Base-by-base conservation (phyloP, 345 rosid genomes). In the Citrus reticulata region DNA sequence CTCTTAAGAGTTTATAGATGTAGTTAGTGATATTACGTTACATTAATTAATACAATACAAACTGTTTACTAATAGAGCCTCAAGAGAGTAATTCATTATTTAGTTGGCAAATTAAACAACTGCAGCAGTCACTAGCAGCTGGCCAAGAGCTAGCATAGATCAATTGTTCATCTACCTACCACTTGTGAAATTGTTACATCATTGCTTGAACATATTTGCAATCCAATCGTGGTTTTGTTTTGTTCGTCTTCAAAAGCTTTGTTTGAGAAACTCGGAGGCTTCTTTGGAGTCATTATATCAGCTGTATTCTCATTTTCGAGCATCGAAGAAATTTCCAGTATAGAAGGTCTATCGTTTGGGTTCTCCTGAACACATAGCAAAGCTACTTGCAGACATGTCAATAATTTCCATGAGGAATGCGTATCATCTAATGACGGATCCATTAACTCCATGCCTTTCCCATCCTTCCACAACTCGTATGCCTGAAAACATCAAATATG, bases 261-360 rank as follows among this genome's bases (percentile, higher is more conserved):
- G 11, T 22, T n/a, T 0, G 79, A 80, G 57, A 84, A 80, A 2
- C 80, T 13, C 1, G 25, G 62, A 40, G 72, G 86, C 62, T 80
- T 80, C 55, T 77, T 78, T 5, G 79, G 84, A 37, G 1, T 30
- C 14, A 32, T 60, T 25, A 80, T 62, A 14, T 55, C 14, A 37
- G 57, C 57, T 6, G 42, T 17, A 6, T 35, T 34, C 30, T 29
- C 2, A 2, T 29, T 29, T 29, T 29, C 30, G 30, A 78, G 77
- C 76, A 74, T 63, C 3, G n/a, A 64, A 19, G 57, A 46, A 22
- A 84, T 46, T 70, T 70, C 83, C 61, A 80, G 35, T 57, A 77
- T 78, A 27, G 86, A 19, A 55, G 10, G 42, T 65, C 69, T 19
- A 32, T 65, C 25, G 16, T 14, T 17, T 14, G 60, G 6, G 19